phyloP scores from a whole-genome alignment of 371 early-diverging fungal genomes.

The Mucor sp. region DNA sequence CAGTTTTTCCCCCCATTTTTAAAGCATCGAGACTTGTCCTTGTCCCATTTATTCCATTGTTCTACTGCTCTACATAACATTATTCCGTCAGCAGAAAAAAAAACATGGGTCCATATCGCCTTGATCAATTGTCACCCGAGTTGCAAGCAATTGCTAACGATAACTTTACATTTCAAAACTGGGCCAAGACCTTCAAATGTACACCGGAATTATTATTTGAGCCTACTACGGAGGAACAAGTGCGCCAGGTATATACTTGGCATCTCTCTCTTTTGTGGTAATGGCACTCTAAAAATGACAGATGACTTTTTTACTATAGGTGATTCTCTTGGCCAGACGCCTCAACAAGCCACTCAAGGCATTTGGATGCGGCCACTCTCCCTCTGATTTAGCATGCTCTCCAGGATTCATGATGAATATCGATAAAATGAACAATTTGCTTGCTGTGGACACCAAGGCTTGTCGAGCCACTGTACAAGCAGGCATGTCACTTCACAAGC shows the following conservation, averaged over 20 bases:
- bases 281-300: background rate
- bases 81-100: background rate
- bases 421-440: slow-evolving; percentile 63
- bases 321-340: slow-evolving; percentile 50
- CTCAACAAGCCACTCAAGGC: slow-evolving; percentile 61
- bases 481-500: slow-evolving; percentile 68
- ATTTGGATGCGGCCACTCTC: slow-evolving; percentile 82
- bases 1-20: background rate
- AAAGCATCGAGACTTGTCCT: background rate
- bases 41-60: background rate
- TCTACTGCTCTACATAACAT: background rate
- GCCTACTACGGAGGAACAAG: slow-evolving; percentile 64
- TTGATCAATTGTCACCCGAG: slow-evolving; percentile 18
- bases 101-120: slow-evolving; percentile 18
- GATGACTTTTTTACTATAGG: slow-evolving; percentile 45
- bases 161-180: slow-evolving; percentile 62
- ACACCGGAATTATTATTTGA: slow-evolving; percentile 61
- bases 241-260: slow-evolving; percentile 54
- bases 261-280: too few relatives aligned
- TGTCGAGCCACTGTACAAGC: slow-evolving; percentile 69
- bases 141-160: slow-evolving; percentile 13
- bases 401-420: slow-evolving; percentile 71
- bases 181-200: slow-evolving; percentile 76
- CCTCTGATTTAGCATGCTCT: slow-evolving; percentile 80
- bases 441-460: slow-evolving; percentile 51